Evolutionary conservation across 208 protist genomes (phyloP), one percentile per base, ranked within the genome.

Genomic region (Leishmania gerbilli): DNA sequence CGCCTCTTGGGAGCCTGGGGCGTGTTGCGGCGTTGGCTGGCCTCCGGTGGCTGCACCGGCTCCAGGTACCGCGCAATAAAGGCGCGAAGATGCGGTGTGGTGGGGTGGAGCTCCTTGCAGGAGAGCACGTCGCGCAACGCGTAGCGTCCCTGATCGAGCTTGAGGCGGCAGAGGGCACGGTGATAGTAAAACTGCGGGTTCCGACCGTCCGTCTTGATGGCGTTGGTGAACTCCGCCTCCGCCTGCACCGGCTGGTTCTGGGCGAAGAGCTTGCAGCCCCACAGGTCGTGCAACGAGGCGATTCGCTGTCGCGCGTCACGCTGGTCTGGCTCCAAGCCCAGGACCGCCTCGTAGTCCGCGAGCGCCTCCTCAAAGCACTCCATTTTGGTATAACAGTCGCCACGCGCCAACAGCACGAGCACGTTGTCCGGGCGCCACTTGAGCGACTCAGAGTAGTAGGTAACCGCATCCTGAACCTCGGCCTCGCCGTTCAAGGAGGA

Each of bases 361-460:
- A 98, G 84, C 21, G 93, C 95, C 37, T 90, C 77, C 76, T 95
- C 82, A 76, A 93, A 96, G 67, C 92, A 84, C 84, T 95, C 91
- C 62, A 96, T 68, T 79, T 95, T 95, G 34, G 91, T 85, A 84
- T 98, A 98, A 83, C 95, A 98, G 79, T 96, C 93, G 11, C 88
- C 93, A 49, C 95, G 91, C 3, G 95, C 93, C 78, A 96, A 88
- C 51, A 98, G 83, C 37, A 97, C 95, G 42, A 89, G 88, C 75
- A 88, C 86, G 86, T 98, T 98, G 78, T 96, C 93, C 3, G 86
- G 72, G 19, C 90, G 84, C 95, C 93, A 98, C 82, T 96, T 91
- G 77, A 98, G 90, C 51, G 93, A 96, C 74, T 94, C 92, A n/a
- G 93, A 91, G 85, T 96, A 98, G 85, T 96, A 98, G 24, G 87